These are phyloP conservation scores for Tricholomella constricta DNA, from an alignment of 768 basidiomycete species.

Conservation along the genomic window DNA sequence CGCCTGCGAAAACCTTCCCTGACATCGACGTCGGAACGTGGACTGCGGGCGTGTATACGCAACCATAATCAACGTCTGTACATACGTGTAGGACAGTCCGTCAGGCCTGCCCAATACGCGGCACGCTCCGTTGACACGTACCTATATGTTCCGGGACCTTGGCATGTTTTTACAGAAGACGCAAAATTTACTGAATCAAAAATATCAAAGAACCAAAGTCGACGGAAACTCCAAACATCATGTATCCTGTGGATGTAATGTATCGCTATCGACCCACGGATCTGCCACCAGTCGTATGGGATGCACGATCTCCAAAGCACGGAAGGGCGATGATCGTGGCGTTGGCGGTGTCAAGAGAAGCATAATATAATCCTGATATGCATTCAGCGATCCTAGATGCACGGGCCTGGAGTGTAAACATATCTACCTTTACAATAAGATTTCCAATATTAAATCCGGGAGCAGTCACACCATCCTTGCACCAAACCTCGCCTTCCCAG, in stretches of 20 bases:
- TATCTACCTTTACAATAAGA: slow-evolving; percentile 50
- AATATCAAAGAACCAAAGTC: background rate
- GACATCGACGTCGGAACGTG: slow-evolving; percentile 6
- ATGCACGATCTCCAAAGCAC: slow-evolving; percentile 45
- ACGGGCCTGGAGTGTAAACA: slow-evolving; percentile 5
- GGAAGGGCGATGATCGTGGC: slow-evolving; percentile 42
- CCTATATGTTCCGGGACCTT: slow-evolving; percentile 18
- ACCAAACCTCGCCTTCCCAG: slow-evolving; percentile 56
- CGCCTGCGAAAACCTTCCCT: slow-evolving; percentile 12
- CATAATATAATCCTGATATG: slow-evolving; percentile 57
- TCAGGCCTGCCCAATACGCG: background rate
- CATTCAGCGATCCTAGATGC: background rate
- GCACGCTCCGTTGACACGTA: background rate
- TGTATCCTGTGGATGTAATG: slow-evolving; percentile 38
- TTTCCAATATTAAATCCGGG: slow-evolving; percentile 47
- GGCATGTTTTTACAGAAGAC: background rate
- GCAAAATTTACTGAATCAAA: background rate
- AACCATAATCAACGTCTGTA: slow-evolving; percentile 6
- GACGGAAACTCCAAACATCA: slow-evolving; percentile 18
- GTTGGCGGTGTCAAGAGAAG: slow-evolving; percentile 48
- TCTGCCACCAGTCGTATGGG: slow-evolving; percentile 61
- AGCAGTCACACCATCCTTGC: slow-evolving; percentile 37
- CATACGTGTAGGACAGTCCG: background rate
- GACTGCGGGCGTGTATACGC: background rate
- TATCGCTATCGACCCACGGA: slow-evolving; percentile 40